Percentiles rank a stretch among this genome's conserved stretches.
phyloP scores from a whole-genome alignment of 192 early-diverging fungal genomes.

The Coemansia biformis region DNA sequence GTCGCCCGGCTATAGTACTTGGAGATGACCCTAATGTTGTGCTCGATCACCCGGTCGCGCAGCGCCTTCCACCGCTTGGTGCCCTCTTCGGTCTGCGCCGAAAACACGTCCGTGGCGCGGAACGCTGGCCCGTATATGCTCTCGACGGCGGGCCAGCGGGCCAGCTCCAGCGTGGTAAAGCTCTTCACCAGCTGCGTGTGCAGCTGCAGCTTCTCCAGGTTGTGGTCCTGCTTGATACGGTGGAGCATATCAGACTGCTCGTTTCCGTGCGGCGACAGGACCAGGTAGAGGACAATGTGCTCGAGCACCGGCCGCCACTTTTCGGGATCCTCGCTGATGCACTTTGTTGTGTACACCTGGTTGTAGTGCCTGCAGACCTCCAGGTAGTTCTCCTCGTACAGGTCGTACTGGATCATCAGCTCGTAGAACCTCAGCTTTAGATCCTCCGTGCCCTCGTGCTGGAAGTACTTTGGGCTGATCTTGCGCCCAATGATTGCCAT shows the following conservation, averaged over 20 bases:
- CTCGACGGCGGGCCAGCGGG: constrained; percentile 93
- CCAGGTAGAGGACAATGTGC: constrained; percentile 79
- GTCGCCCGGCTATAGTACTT: constrained; percentile 92
- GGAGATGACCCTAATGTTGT: constrained; percentile 96
- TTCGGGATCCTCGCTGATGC: constrained; percentile 70
- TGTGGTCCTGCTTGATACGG: constrained; percentile 75
- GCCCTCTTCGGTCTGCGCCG: constrained; percentile 65
- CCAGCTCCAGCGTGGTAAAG: constrained; percentile 89
- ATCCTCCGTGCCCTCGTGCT: constrained; percentile 66
- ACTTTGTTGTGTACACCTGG: constrained; percentile 80
- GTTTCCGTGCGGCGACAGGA: constrained; percentile 89
- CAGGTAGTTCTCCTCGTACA: constrained; percentile 87
- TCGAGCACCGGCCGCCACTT: constrained; percentile 71
- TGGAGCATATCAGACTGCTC: constrained; percentile 95
- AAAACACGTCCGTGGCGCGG: constrained; percentile 71
- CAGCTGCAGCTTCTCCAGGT: constrained; percentile 66
- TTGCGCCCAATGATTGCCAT: constrained; percentile 93
- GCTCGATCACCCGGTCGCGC: constrained; percentile 93
- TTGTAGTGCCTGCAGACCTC: constrained; percentile 90
- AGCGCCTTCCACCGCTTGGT: constrained; percentile 74
- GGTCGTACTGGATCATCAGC: constrained; percentile 90
- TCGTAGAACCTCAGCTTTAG: constrained; percentile 92
- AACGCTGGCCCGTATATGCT: constrained; percentile 78
- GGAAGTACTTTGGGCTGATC: constrained; percentile 93
- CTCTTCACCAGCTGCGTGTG: constrained; percentile 80